Evolutionary conservation across 768 basidiomycete genomes (phyloP), one percentile per base, ranked within the genome.

Genomic region (Boletus vermiculosoides): DNA sequence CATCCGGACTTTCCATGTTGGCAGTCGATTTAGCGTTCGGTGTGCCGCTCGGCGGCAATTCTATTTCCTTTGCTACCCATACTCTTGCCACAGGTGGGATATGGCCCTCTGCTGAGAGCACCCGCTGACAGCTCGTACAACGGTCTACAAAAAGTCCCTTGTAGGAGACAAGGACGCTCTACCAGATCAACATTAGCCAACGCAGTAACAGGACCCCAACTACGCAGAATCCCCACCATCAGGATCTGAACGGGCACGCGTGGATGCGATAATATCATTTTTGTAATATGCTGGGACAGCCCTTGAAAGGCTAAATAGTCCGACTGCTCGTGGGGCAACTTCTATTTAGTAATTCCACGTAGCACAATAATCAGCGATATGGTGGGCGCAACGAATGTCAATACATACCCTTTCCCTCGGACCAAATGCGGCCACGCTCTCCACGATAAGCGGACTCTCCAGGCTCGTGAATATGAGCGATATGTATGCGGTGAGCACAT

Each of bases 341-440:
- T 87, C 87, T 90, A 46, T 46, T n/a, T n/a, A n/a, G n/a, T n/a
- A n/a, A n/a, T n/a, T 23, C 48, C 44, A 45, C 10, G 16, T 7
- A 22, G 5, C 18, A 28, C 36, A 12, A n/a, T 22, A 37, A 22
- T 57, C 57, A 54, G 48, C 45, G 48, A 51, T 36, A 44, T 42
- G 48, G 9, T 58, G 42, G 34, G 25, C 42, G 34, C 41, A 45
- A 25, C 22, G 42, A 39, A 45, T 39, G 42, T 28, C 31, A 50
- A 54, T 13, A 3, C 56, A 48, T 47, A 87, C 89, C 74, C 75
- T 79, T 75, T 92, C 90, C 63, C 89, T 76, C 23, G 90, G 84
- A 7, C 87, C 89, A 68, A 90, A 88, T 11, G 79, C 81, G n/a
- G 83, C 78, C 44, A 88, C 77, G 53, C 78, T 86, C 64, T 89